These are phyloP conservation scores for Dioscorea alata DNA, from an alignment of 106 monocot genomes.

Conservation along the genomic window DNA sequence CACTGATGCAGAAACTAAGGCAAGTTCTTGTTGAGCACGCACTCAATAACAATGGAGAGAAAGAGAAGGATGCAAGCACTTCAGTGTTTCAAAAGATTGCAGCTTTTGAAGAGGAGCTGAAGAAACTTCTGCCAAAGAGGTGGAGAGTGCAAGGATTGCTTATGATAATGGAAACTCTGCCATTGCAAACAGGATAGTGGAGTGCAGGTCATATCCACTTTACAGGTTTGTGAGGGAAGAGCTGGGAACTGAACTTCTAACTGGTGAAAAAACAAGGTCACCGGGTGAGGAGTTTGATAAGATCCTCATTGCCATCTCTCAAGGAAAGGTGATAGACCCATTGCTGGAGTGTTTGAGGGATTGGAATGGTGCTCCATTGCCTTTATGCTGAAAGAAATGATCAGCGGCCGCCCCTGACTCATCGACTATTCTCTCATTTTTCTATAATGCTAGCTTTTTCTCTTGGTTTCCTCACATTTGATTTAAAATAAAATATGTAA, in stretches of 20 bases:
- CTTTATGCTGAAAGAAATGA: conserved; percentile 2
- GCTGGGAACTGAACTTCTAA: conserved; percentile 15
- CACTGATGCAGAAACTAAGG: conserved; percentile 40
- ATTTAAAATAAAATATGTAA: too few species aligned
- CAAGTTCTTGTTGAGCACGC: conserved; percentile 42
- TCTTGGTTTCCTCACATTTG: too few species aligned
- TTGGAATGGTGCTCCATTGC: conserved; percentile 27
- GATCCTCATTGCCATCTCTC: conserved; percentile 16
- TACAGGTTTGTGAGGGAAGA: conserved; percentile 42
- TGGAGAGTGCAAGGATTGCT: conserved; percentile 19
- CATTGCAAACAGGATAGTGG: conserved; percentile 34
- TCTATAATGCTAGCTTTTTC: too few species aligned
- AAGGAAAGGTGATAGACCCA: conserved; percentile 22
- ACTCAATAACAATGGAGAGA: conserved; percentile 19
- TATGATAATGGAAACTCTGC: conserved; percentile 20
- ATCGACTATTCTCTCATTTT: too few species aligned
- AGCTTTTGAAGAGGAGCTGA: conserved; percentile 25
- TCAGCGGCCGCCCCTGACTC: too few species aligned
- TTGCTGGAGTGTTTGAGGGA: conserved; percentile 25
- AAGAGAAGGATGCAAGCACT: conserved; percentile 12
- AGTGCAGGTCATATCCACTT: conserved; percentile 34
- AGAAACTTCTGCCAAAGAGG: conserved; percentile 13
- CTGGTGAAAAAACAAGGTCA: conserved; percentile 23
- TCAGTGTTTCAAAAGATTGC: conserved; percentile 25
- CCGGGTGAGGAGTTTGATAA: conserved; percentile 30